These are phyloP conservation scores for Vitellaria paradoxa DNA, from an alignment of 179 eudicot species.

Conservation along the genomic window DNA sequence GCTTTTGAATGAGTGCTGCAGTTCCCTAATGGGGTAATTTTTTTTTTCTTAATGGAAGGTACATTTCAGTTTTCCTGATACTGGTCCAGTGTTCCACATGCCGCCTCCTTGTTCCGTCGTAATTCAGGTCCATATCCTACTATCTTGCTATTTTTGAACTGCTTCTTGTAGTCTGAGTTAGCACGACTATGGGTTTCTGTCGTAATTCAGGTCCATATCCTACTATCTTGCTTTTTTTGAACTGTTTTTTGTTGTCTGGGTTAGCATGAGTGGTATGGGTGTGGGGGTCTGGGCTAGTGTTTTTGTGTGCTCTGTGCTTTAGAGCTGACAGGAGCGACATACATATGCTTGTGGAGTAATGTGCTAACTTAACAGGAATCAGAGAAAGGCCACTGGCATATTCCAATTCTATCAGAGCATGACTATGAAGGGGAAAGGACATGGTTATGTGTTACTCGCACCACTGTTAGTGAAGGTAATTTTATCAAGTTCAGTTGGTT, in stretches of 20 bases:
- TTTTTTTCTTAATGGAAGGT: constrained; percentile 44
- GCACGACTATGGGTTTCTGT: constrained; percentile 34
- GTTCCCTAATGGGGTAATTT: constrained; percentile 6
- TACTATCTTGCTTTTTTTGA: constrained; percentile 1
- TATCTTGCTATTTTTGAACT: not conserved
- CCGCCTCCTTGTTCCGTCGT: constrained; percentile 95
- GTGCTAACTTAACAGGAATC: constrained; percentile 60
- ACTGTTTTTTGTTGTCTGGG: constrained; percentile 1
- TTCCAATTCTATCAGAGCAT: constrained; percentile 64
- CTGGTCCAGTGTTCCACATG: constrained; percentile 77
- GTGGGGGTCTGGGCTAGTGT: not conserved
- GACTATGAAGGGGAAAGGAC: constrained; percentile 63
- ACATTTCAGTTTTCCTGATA: constrained; percentile 68
- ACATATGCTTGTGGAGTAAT: not conserved
- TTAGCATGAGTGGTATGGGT: not conserved
- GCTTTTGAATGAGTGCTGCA: not conserved
- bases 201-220: constrained; percentile 70
- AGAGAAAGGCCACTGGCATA: constrained; percentile 85
- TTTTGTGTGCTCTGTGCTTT: not conserved
- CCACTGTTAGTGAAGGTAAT: constrained; percentile 34
- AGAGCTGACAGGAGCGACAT: not conserved
- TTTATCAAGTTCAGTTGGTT: constrained; percentile 1
- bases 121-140: constrained; percentile 59
- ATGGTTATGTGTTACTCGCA: constrained; percentile 78
- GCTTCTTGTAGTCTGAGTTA: not conserved